Percentiles rank a stretch among this genome's conserved stretches.
These are phyloP conservation scores for Aspergillus persii DNA, from an alignment of 2,329 filamentous ascomycete species.

Conservation along the genomic window DNA sequence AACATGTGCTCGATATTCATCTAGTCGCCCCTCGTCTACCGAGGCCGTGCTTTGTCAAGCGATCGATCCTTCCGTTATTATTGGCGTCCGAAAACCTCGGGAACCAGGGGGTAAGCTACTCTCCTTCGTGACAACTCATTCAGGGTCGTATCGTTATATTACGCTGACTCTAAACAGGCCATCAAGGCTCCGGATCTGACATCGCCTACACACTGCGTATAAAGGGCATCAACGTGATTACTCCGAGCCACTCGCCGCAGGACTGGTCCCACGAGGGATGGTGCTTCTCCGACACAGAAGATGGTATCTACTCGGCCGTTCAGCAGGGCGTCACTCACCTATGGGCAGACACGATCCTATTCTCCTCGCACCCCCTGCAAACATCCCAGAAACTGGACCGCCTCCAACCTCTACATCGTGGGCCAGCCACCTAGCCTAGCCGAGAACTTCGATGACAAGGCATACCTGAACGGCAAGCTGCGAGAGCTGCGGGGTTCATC, in stretches of 20 bases:
- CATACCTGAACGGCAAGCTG: constrained; percentile 48
- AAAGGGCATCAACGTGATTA: constrained; percentile 33
- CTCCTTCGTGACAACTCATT: neutral
- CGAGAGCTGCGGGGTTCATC: constrained; percentile 41
- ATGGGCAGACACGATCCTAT: constrained; percentile 54
- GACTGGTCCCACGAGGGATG: constrained; percentile 34
- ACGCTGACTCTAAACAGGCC: constrained; percentile 33
- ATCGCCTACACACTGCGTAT: constrained; percentile 44
- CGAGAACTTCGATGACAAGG: constrained; percentile 53
- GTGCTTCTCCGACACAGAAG: constrained; percentile 47
- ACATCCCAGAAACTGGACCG: constrained; percentile 33
- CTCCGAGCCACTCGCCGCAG: constrained; percentile 28
- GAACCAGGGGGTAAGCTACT: constrained; percentile 46
- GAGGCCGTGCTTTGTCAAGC: constrained; percentile 51
- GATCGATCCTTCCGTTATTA: constrained; percentile 47
- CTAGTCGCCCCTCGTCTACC: constrained; percentile 4
- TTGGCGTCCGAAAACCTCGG: constrained; percentile 49
- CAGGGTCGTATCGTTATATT: too few species aligned
- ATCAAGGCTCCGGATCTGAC: constrained; percentile 50
- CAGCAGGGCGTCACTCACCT: constrained; percentile 45
- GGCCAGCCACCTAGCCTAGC: constrained; percentile 50
- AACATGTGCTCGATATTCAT: neutral
- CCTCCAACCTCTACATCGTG: constrained; percentile 38
- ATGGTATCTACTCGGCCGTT: constrained; percentile 43
- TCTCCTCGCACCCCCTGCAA: constrained; percentile 50